Base-by-base conservation (phyloP, 2,329 filamentous ascomycete species). In the Nannizziopsis arthrosporioides region DNA sequence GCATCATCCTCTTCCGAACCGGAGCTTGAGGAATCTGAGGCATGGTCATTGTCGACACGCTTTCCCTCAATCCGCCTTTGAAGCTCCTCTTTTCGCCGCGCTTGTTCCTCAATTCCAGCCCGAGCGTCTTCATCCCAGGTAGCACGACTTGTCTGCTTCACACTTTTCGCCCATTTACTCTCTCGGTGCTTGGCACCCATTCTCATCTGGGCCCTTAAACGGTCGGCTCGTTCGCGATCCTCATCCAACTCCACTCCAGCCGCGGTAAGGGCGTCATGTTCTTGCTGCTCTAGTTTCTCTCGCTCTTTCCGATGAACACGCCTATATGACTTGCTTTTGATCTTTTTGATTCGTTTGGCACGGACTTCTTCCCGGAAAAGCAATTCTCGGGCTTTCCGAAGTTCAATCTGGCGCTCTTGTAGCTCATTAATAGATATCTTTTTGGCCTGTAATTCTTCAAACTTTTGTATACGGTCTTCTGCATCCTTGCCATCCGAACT, bases 311-410 rank as follows among this genome's bases (percentile, higher is more conserved):
- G 81, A 66, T 96, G 90, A 11, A 96, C 83, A 39, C 89, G 82
- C 48, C 90, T 85, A 63, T 94, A 98, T 0, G 88, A 79, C 66
- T 95, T 98, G 63, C 85, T 93, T 74, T 98, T 98, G 70, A 98
- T 98, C 73, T 96, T 96, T 71, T 95, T 94, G 68, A 98, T 87
- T 18, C 92, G 82, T 68, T 89, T 93, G 6, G 88, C 79, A 49
- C 88, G 83, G 38, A 88, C 82, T 60, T 93, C 84, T 67, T 96
- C 90, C 9, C 89, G 78, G 58, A 93, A 94, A 55, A 90, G 76
- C 6, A 94, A 69, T 59, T 96, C 90, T 56, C 92, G 77, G 54
- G 85, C 81, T 63, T 81, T 81, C 10, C 92, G 81, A 49, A 90
- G 76, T 60, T 89, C 80, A 42, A 82, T 80, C 48, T 82, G 75